phyloP scores from a whole-genome alignment of 495 filamentous ascomycete genomes.

The Chaetomium fimeti region DNA sequence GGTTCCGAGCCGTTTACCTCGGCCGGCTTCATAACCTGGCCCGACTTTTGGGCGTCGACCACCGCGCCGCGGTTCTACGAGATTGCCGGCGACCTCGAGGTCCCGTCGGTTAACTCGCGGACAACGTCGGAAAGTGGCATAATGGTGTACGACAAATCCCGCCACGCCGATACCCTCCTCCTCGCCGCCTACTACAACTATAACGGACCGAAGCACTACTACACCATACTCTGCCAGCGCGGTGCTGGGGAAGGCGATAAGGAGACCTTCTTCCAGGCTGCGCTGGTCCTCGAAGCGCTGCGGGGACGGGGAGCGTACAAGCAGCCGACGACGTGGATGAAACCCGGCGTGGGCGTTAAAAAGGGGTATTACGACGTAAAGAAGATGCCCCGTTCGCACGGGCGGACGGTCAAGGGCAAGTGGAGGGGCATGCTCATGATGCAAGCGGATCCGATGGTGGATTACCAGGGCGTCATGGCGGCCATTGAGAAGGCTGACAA shows the following conservation, averaged over 20 bases:
- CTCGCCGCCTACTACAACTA: constrained; percentile 64
- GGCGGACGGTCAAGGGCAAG: not conserved
- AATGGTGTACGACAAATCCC: constrained; percentile 56
- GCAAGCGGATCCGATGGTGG: not conserved
- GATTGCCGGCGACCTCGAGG: constrained; percentile 46
- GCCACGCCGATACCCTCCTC: constrained; percentile 52
- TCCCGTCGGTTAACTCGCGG: constrained; percentile 42
- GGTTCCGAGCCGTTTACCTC: constrained; percentile 51
- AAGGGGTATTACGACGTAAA: constrained; percentile 31
- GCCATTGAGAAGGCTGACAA: not conserved
- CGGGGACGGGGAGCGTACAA: constrained; percentile 12
- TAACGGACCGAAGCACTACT: constrained; percentile 59
- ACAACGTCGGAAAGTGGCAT: constrained; percentile 55
- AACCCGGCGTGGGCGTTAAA: not conserved
- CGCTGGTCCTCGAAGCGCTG: constrained; percentile 47
- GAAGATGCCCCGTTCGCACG: not conserved
- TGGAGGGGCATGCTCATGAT: constrained; percentile 1
- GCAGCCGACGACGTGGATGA: not conserved
- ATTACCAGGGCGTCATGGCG: not conserved
- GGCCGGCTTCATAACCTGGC: constrained; percentile 58
- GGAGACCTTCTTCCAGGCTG: constrained; percentile 61
- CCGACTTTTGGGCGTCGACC: constrained; percentile 60
- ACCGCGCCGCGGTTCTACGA: constrained; percentile 53
- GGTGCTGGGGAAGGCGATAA: constrained; percentile 62
- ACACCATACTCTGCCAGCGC: constrained; percentile 56